Conservation (phyloP, 345 rosid genomes). For the Ricinus communis region DNA sequence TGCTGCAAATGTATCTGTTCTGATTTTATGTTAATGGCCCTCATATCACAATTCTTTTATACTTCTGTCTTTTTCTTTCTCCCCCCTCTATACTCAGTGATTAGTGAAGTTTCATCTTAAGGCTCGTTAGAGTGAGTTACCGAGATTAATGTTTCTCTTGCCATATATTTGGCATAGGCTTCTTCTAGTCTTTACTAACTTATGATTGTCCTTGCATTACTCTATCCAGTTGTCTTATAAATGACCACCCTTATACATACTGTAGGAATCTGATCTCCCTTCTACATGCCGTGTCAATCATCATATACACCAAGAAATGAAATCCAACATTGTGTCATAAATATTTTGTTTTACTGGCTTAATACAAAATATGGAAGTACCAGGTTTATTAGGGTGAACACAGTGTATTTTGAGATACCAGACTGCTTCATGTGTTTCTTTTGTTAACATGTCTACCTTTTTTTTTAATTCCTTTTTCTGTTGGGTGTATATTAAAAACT, state of each 20-base stretch:
- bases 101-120: background rate
- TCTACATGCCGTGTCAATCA: conserved; percentile 2
- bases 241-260: background rate
- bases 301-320: background rate
- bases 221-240: conserved; percentile 2
- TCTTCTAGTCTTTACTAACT: background rate
- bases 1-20: background rate
- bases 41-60: background rate
- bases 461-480: background rate
- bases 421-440: background rate
- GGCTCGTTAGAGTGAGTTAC: background rate
- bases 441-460: background rate
- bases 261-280: background rate
- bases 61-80: background rate
- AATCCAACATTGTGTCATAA: background rate
- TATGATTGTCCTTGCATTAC: background rate
- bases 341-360: background rate
- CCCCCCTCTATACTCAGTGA: background rate
- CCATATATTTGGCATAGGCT: background rate
- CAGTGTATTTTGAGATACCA: background rate
- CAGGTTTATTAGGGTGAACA: background rate
- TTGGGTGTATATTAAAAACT: conserved; percentile 18
- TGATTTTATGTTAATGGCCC: background rate
- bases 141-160: background rate
- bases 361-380: background rate